Evolutionary conservation across 2,329 filamentous ascomycete genomes (phyloP), one percentile per base, ranked within the genome.

Genomic region (Fusarium clavum): DNA sequence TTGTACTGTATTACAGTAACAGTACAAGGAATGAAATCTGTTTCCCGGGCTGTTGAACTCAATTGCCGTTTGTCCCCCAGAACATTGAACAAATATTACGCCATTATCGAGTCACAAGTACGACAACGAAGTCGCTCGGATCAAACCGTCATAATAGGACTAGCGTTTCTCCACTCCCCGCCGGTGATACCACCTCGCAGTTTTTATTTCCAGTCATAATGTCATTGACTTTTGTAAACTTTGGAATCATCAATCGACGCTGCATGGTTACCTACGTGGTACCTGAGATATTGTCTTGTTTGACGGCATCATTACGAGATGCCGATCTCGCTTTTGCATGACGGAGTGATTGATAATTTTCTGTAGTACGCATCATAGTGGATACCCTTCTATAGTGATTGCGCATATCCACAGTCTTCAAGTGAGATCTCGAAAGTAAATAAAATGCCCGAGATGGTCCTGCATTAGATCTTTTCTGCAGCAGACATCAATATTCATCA

Each of bases 281-380:
- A 27, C 10, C n/a, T 10, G 32, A 30, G 6, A 55, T 55, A n/a
- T 24, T 55, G 27, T 45, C 20, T 45, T 11, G 20, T 5, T 34
- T 61, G 64, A 60, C 61, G 47, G 44, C 16, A 61, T 51, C 4
- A 66, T 69, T 69, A 69, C 66, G 30, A 47, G 2, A 20, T 41
- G 11, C 22, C 13, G 24, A 48, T 40, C 32, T n/a, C 11, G 13
- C 20, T 41, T 18, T 30, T 30, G 34, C 13, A 69, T 69, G 61
- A 52, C 52, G 40, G 22, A 24, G 18, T 18, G n/a, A 69, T 49
- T 38, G 20, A 43, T 27, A 41, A 24, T 25, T 2, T 4, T 30
- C 10, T 40, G 29, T 40, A 51, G 51, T 64, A 61, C 55, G 66
- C 61, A 69, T 69, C 66, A 69, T 66, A 55, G 65, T 46, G 49